Conservation (phyloP, 352 stramenopile species). For the Globisporangium irregulare region DNA sequence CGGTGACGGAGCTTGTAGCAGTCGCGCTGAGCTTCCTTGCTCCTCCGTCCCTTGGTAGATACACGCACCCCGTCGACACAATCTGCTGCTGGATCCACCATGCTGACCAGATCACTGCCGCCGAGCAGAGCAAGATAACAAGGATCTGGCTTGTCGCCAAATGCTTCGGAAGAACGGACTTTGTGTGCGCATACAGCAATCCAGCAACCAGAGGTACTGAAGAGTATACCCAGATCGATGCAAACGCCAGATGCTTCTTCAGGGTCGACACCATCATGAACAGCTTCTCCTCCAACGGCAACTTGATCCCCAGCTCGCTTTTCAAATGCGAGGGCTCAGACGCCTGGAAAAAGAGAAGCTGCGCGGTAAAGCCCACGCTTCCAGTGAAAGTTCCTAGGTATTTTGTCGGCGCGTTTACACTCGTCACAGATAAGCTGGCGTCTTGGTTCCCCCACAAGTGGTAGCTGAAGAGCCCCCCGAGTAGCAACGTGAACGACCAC, state of each 20-base stretch:
- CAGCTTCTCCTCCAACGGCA: conserved; percentile 11
- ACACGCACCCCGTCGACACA: conserved; percentile 11
- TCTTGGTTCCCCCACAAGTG: conserved; percentile 37
- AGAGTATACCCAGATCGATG: conserved; percentile 23
- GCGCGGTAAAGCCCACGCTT: conserved; percentile 40
- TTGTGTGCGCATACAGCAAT: conserved; percentile 28
- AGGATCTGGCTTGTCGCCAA: conserved; percentile 28
- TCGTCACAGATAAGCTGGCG: neutral
- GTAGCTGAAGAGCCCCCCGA: conserved; percentile 44
- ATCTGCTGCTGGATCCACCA: conserved; percentile 55
- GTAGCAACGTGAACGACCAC: conserved; percentile 56
- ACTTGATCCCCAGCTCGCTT: neutral
- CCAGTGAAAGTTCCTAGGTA: conserved; percentile 54
- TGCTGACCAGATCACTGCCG: conserved; percentile 33
- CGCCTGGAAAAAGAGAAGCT: conserved; percentile 45
- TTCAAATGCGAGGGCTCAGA: conserved; percentile 18
- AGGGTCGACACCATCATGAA: conserved; percentile 7
- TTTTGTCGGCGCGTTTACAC: conserved; percentile 18
- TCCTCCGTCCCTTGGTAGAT: neutral
- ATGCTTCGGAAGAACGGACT: conserved; percentile 27
- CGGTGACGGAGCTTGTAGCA: neutral
- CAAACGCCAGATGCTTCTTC: conserved; percentile 12
- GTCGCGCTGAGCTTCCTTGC: neutral
- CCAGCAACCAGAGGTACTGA: conserved; percentile 12
- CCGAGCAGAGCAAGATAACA: conserved; percentile 30